Conservation (phyloP, 2,329 filamentous ascomycete genomes). For the Penicillium sp. region DNA sequence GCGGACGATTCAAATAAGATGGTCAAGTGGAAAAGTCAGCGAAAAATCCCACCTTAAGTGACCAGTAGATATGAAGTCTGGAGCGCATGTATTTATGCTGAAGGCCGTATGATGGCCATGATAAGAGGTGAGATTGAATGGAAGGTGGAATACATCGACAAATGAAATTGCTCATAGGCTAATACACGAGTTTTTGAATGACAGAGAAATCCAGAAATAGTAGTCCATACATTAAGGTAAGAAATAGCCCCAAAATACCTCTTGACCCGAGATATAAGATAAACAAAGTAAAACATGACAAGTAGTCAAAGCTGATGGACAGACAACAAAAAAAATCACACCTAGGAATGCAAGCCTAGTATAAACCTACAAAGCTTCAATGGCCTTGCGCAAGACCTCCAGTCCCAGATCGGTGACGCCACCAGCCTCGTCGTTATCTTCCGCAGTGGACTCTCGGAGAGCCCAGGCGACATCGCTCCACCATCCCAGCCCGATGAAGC, state of each 20-base stretch:
- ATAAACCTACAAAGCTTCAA: slow-evolving; percentile 57
- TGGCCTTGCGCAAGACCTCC: slow-evolving; percentile 63
- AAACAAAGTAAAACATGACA: slow-evolving; percentile 2
- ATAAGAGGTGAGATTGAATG: not conserved
- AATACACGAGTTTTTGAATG: not conserved
- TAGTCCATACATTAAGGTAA: not conserved
- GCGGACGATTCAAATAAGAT: too few species aligned
- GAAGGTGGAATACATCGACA: not conserved
- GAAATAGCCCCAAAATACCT: not conserved
- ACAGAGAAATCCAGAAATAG: not conserved
- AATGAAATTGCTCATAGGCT: not conserved
- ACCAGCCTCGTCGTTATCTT: slow-evolving; percentile 39
- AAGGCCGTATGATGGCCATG: not conserved
- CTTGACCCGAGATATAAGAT: slow-evolving; percentile 9
- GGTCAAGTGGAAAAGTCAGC: too few species aligned
- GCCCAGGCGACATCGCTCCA: slow-evolving; percentile 86
- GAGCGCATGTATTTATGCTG: too few species aligned
- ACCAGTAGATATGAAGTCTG: too few species aligned
- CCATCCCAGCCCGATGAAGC: slow-evolving; percentile 82
- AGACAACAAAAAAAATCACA: slow-evolving; percentile 1
- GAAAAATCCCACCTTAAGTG: too few species aligned
- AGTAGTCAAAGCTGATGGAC: not conserved
- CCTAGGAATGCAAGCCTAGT: not conserved
- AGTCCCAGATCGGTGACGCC: slow-evolving; percentile 57
- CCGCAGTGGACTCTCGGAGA: slow-evolving; percentile 60